A percentile compares a stretch with the other conserved stretches of the same genome.
phyloP scores from a whole-genome alignment of 148 eudicot species.

The Rhododendron molle region DNA sequence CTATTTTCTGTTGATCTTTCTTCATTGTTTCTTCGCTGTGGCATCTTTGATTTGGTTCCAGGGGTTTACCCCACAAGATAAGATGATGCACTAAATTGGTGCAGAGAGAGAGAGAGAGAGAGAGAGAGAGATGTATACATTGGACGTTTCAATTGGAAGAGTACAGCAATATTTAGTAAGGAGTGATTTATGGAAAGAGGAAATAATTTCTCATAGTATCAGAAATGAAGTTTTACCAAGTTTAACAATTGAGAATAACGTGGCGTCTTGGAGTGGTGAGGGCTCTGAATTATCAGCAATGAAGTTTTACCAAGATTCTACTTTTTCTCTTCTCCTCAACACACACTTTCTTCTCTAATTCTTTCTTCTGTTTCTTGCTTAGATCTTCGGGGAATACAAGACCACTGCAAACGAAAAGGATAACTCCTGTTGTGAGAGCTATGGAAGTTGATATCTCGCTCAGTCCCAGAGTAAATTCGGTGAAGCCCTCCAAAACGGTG shows the following conservation, averaged over 20 bases:
- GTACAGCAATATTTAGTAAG: background rate
- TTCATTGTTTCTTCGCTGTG: background rate
- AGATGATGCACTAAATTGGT: background rate
- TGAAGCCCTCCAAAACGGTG: constrained; percentile 90
- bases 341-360: background rate
- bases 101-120: background rate
- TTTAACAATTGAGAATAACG: background rate
- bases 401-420: constrained; percentile 10
- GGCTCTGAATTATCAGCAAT: too few species aligned
- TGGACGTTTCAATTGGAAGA: background rate
- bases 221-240: background rate
- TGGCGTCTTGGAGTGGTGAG: background rate
- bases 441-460: constrained; percentile 61
- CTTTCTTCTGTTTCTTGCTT: constrained; percentile 1
- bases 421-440: constrained; percentile 39
- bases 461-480: constrained; percentile 87
- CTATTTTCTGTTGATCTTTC: background rate
- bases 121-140: background rate
- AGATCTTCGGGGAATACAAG: constrained; percentile 33
- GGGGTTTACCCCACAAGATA: background rate
- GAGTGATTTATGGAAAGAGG: background rate
- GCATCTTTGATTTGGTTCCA: background rate
- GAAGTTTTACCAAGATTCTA: too few species aligned
- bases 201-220: background rate
- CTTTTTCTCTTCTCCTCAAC: background rate